Conservation (phyloP, 306 rosid species). For the Geum urbanum region DNA sequence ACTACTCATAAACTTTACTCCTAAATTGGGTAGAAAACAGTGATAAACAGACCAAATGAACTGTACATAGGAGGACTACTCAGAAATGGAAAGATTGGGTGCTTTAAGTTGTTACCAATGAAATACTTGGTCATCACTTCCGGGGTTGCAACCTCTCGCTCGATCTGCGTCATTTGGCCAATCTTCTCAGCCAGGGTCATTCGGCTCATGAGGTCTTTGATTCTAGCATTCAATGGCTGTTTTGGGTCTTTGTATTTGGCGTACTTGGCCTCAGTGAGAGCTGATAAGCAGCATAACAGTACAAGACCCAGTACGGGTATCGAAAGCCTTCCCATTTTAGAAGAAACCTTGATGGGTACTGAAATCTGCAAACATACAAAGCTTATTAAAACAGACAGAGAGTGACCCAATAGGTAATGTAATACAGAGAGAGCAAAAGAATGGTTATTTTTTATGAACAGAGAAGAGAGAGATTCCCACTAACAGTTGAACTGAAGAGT, state of each 20-base stretch:
- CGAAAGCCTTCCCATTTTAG: conserved; percentile 45
- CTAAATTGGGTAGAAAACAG: background rate
- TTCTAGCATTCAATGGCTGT: conserved; percentile 51
- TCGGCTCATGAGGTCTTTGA: conserved; percentile 54
- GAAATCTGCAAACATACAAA: conserved; percentile 21
- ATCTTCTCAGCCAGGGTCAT: conserved; percentile 82
- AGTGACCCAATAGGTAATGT: background rate
- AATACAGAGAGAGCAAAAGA: background rate
- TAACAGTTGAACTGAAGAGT: background rate
- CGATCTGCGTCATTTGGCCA: conserved; percentile 92
- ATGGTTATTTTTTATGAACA: background rate
- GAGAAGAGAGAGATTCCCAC: background rate
- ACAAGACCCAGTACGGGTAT: conserved; percentile 44
- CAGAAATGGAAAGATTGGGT: no score
- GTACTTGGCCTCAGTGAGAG: conserved; percentile 44
- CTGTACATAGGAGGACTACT: no score
- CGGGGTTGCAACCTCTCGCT: conserved; percentile 59
- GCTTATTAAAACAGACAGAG: background rate
- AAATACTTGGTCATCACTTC: conserved; percentile 63
- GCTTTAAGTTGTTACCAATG: conserved; percentile 42
- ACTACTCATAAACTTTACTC: no score
- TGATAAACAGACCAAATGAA: background rate
- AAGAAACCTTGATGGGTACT: conserved; percentile 18
- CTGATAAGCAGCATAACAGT: conserved; percentile 45
- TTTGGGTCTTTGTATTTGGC: conserved; percentile 75